Evolutionary conservation across 768 basidiomycete genomes (phyloP), one percentile per base, ranked within the genome.

Genomic region (Leccinum disarticulatum): DNA sequence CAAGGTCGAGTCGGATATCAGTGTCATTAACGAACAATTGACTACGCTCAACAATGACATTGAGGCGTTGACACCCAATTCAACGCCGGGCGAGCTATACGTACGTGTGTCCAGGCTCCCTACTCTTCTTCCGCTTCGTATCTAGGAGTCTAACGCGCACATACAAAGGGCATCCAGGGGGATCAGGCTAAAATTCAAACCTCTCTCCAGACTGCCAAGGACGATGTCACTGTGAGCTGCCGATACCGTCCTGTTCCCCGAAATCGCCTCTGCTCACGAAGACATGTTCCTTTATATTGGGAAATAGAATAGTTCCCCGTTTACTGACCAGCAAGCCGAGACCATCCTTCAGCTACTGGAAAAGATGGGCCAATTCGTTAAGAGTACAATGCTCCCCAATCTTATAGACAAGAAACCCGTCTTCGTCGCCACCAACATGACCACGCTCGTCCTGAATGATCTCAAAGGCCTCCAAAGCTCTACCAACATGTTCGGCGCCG

Each of bases 181-280:
- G 11, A 0, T 1, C 47, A 19, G 3, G 0, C 0, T 1, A 0
- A 11, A 0, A 7, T 63, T 17, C 4, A 0, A 0, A 1, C 0
- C 1, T 0, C 0, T 8, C 2, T 56, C 22, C 0, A 6, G 30
- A 6, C 1, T 8, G 3, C 57, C 30, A 59, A 57, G 6, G 0
- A 9, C 0, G 41, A 66, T 25, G 15, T 7, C 13, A 8, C 0
- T 1, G 58, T 69, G 22, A 48, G 66, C 54, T 15, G 25, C 19
- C 27, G 17, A 7, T 30, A 31, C n/a, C 19, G 11, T 4, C 35
- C 15, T 14, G 28, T 38, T 30, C 30, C 8, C 43, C 9, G 22
- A 9, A 3, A 7, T 7, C 3, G 3, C 9, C 22, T 9, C 41
- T 17, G 8, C 51, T 61, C 25, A 52, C 53, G 25, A 38, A n/a